Evolutionary conservation across 2,329 filamentous ascomycete genomes (phyloP), one percentile per base, ranked within the genome.

Genomic region (Ceratocystis harringtonii): DNA sequence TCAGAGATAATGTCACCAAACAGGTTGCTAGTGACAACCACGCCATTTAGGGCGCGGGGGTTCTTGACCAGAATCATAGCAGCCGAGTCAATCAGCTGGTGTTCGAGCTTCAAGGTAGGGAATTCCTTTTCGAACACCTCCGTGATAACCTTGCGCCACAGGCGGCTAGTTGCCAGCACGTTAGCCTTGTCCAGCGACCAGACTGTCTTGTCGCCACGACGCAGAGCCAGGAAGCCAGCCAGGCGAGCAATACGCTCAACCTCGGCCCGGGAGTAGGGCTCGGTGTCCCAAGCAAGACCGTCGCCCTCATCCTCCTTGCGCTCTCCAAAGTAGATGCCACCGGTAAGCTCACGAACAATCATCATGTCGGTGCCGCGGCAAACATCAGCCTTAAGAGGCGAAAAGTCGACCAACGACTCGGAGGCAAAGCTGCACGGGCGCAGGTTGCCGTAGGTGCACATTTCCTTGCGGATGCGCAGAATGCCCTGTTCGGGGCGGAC

Each of bases 1-100:
- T 97, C 92, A 73, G 84, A 89, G 73, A 99, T 91, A 73, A 97
- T 97, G 76, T 97, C 92, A 69, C 92, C 94, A 74, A 96, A 96
- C 70, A 97, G 75, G 76, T 97, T 99, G 79, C 87, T 92, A 12
- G 92, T 95, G 69, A 97, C 86, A 60, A 97, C 84, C 44, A 97
- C 85, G 64, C 92, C 94, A 74, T 96, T 97, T 64, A 97, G 80
- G 25, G 85, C 84, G 10, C 86, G 81, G 8, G 92, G 92, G 77
- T 92, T 92, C 86, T 95, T 96, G 73, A 97, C 84, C 88, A 97
- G 90, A 71, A 96, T 80, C 92, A 97, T 96, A 69, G 92, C 92
- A n/a, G 92, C 92, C 66, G 85, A 90, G 78, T 97, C 92, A 73
- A 97, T 96, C 62, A 97, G 82, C 75, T 97, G 92, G 75, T 96